Percentiles rank a stretch among this genome's conserved stretches.
These are phyloP conservation scores for Amanita fuliginea DNA, from an alignment of 768 basidiomycete genomes.

Conservation along the genomic window DNA sequence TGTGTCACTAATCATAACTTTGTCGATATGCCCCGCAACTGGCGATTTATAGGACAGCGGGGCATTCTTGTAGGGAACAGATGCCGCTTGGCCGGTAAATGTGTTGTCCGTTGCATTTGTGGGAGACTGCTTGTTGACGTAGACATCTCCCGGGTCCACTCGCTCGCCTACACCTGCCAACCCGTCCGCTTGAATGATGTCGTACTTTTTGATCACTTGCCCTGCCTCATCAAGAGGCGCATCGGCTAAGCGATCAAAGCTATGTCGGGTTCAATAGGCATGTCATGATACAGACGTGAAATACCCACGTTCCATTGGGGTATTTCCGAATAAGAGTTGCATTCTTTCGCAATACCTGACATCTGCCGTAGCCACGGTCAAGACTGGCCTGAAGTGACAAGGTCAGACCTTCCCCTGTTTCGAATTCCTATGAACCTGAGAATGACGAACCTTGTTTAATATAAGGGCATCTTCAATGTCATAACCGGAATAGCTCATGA, in stretches of 20 bases:
- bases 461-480: constrained; percentile 99
- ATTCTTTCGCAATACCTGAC: constrained; percentile 95
- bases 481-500: constrained; percentile 99
- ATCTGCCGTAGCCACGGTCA: constrained; percentile 95
- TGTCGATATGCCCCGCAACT: constrained; percentile 90
- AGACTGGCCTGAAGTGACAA: constrained; percentile 60
- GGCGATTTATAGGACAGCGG: constrained; percentile 93
- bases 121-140: constrained; percentile 95
- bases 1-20: constrained; percentile 94
- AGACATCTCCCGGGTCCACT: constrained; percentile 86
- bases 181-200: constrained; percentile 87
- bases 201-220: constrained; percentile 70
- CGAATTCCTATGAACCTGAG: neutral
- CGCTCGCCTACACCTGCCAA: constrained; percentile 92
- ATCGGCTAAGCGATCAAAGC: constrained; percentile 90
- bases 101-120: constrained; percentile 89
- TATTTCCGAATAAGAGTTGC: constrained; percentile 91
- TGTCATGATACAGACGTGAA: neutral
- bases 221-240: constrained; percentile 82
- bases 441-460: constrained; percentile 63
- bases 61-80: constrained; percentile 83
- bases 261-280: constrained; percentile 17
- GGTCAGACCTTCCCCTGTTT: constrained; percentile 7
- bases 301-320: constrained; percentile 88
- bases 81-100: constrained; percentile 73